phyloP scores from a whole-genome alignment of 139 green algal species.

The Chlamydomonas applanata region DNA sequence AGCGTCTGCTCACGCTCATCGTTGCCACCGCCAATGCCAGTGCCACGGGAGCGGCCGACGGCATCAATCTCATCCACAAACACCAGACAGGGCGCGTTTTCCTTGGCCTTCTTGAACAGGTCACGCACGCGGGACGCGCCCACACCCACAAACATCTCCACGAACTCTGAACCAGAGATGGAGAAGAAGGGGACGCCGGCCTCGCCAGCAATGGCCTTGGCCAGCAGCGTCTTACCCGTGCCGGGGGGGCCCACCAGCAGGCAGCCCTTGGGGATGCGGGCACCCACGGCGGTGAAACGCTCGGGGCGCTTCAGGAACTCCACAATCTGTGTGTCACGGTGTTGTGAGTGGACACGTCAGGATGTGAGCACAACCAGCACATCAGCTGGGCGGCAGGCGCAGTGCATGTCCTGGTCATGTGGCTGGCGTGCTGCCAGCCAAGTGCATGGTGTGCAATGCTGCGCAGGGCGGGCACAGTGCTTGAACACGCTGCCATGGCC shows the following conservation, averaged over 20 bases:
- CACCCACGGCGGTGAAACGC: slow-evolving; percentile 90
- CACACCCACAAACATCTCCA: slow-evolving; percentile 99
- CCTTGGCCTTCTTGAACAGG: slow-evolving; percentile 95
- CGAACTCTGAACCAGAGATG: slow-evolving; percentile 95
- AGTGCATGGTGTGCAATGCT: too few species aligned
- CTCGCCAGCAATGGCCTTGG: slow-evolving; percentile 84
- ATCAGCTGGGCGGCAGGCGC: too few species aligned
- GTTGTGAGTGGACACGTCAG: too few species aligned
- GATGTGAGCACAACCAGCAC: too few species aligned
- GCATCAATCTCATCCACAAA: slow-evolving; percentile 99
- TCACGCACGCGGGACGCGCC: slow-evolving; percentile 94
- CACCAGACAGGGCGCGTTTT: slow-evolving; percentile 96
- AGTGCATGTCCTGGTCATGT: too few species aligned
- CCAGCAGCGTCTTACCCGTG: slow-evolving; percentile 86
- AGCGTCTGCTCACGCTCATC: slow-evolving; percentile 99
- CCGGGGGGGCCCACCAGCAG: slow-evolving; percentile 90
- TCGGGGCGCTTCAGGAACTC: slow-evolving; percentile 96
- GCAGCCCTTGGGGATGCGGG: slow-evolving; percentile 94
- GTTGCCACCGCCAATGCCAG: slow-evolving; percentile 97
- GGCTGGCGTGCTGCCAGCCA: too few species aligned
- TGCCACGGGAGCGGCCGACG: slow-evolving; percentile 92
- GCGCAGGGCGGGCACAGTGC: too few species aligned
- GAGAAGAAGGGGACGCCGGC: slow-evolving; percentile 98
- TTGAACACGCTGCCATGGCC: background rate
- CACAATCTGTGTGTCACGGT: slow-evolving; percentile 91